phyloP scores from a whole-genome alignment of 176 grass and related monocot genomes.

The Areca catechu region DNA sequence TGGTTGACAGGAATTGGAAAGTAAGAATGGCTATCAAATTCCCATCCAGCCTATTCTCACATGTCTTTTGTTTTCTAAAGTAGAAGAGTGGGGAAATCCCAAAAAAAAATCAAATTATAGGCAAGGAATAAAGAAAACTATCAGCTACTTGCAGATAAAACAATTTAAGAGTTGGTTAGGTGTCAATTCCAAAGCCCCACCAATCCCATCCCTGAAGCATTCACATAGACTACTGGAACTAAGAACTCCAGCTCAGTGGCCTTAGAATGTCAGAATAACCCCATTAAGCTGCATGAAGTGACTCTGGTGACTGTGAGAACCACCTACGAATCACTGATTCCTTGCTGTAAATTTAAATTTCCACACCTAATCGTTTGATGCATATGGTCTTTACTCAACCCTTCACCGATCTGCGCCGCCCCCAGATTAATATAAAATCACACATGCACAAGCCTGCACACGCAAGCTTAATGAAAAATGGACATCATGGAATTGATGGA shows the following conservation, averaged over 20 bases:
- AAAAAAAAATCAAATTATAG: too few relatives aligned
- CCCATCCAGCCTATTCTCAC: too few relatives aligned
- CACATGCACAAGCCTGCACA: slow-evolving; percentile 17
- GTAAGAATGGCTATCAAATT: too few relatives aligned
- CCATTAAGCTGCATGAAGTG: slow-evolving; percentile 35
- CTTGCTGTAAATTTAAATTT: slow-evolving; percentile 53
- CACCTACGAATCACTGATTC: slow-evolving; percentile 14
- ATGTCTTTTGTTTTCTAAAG: too few relatives aligned
- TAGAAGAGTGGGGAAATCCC: too few relatives aligned
- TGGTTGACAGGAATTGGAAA: too few relatives aligned
- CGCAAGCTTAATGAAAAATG: slow-evolving; percentile 7
- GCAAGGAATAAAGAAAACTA: too few relatives aligned
- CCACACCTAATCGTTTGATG: slow-evolving; percentile 50
- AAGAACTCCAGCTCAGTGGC: slow-evolving; percentile 15
- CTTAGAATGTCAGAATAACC: slow-evolving; percentile 34
- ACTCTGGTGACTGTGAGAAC: slow-evolving; percentile 21
- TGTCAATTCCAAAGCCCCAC: too few relatives aligned
- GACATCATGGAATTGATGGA: slow-evolving; percentile 34
- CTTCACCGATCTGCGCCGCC: slow-evolving; percentile 4
- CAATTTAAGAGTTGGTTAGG: too few relatives aligned
- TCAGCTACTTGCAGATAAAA: too few relatives aligned
- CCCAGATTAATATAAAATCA: slow-evolving; percentile 6
- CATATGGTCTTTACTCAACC: slow-evolving; percentile 21
- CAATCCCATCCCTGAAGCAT: not conserved
- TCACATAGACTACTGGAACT: slow-evolving; percentile 13